These are phyloP conservation scores for Solanum infundibuliforme DNA, from an alignment of 257 asterid genomes.

Conservation along the genomic window DNA sequence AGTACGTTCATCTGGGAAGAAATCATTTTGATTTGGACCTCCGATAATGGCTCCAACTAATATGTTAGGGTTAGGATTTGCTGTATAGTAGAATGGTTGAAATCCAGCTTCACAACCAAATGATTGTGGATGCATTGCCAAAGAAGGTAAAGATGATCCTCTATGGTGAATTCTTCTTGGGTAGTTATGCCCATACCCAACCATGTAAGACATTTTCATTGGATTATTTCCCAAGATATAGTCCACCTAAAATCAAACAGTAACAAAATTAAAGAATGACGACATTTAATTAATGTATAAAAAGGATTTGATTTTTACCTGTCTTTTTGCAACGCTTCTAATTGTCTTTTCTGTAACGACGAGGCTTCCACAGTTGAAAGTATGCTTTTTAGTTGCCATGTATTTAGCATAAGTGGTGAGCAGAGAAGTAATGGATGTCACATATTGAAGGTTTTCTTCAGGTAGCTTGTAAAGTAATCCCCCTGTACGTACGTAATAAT, in stretches of 20 bases:
- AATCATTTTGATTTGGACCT: slow-evolving; percentile 75
- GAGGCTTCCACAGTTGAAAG: slow-evolving; percentile 49
- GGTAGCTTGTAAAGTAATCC: slow-evolving; percentile 64
- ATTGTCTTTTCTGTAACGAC: slow-evolving; percentile 28
- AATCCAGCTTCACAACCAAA: slow-evolving; percentile 62
- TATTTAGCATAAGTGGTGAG: slow-evolving; percentile 77
- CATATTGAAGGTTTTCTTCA: slow-evolving; percentile 67
- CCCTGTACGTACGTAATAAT: slow-evolving; percentile 12
- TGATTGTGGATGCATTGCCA: slow-evolving; percentile 29
- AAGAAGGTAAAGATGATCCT: slow-evolving; percentile 69
- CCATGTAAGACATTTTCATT: slow-evolving; percentile 80
- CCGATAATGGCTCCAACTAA: slow-evolving; percentile 69
- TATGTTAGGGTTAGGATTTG: slow-evolving; percentile 52
- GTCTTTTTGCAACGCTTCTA: slow-evolving; percentile 40
- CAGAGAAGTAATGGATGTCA: slow-evolving; percentile 60
- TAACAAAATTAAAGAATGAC: background rate
- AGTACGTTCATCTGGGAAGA: slow-evolving; percentile 58
- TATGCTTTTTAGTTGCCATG: slow-evolving; percentile 47
- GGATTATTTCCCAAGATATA: slow-evolving; percentile 80
- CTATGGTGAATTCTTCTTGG: slow-evolving; percentile 75
- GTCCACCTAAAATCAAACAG: slow-evolving; percentile 40
- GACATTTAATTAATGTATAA: background rate
- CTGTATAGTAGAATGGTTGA: slow-evolving; percentile 40
- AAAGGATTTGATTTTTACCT: slow-evolving; percentile 16
- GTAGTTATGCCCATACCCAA: slow-evolving; percentile 55